Percentiles rank a stretch among this genome's conserved stretches.
Evolutionary conservation across 768 basidiomycete genomes (phyloP).

Genomic region (Nidularia pulvinata): DNA sequence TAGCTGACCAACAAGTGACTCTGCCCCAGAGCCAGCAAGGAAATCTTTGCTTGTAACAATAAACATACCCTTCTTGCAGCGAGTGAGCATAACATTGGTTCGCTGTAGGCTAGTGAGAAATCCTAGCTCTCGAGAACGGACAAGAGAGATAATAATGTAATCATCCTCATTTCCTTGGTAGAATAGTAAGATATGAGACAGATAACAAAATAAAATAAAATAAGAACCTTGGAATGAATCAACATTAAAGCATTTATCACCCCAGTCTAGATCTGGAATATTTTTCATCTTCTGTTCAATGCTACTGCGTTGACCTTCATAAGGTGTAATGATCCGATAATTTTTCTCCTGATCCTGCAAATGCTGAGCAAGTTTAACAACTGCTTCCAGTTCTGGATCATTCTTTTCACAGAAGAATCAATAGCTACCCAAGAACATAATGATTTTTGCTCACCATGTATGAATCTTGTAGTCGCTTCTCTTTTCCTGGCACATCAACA

Average conservation of each 20-base stretch:
- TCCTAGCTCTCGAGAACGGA: slow-evolving; percentile 57
- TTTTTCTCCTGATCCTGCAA: slow-evolving; percentile 47
- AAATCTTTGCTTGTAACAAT: slow-evolving; percentile 67
- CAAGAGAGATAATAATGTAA: slow-evolving; percentile 72
- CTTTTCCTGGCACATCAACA: slow-evolving; percentile 50
- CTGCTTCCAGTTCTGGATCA: slow-evolving; percentile 48
- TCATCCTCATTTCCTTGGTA: slow-evolving; percentile 84
- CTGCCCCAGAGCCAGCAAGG: slow-evolving; percentile 49
- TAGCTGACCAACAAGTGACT: slow-evolving; percentile 43
- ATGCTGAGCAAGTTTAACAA: slow-evolving; percentile 54
- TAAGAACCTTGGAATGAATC: slow-evolving; percentile 80
- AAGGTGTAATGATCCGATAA: slow-evolving; percentile 79
- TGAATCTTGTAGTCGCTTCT: slow-evolving; percentile 27
- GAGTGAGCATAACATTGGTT: slow-evolving; percentile 88
- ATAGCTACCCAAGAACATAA: neutral
- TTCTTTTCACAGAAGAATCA: slow-evolving; percentile 45
- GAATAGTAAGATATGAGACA: slow-evolving; percentile 4
- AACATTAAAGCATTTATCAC: slow-evolving; percentile 80
- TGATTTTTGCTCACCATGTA: slow-evolving; percentile 25
- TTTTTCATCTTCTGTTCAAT: slow-evolving; percentile 59
- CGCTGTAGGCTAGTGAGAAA: slow-evolving; percentile 67
- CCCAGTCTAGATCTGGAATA: slow-evolving; percentile 50
- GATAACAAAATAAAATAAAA: slow-evolving; percentile 4
- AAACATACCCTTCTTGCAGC: slow-evolving; percentile 79
- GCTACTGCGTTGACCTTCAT: slow-evolving; percentile 66